Evolutionary conservation across 352 stramenopile species (phyloP), one percentile per base, ranked within the genome.

Genomic region (Pythium periplocum): DNA sequence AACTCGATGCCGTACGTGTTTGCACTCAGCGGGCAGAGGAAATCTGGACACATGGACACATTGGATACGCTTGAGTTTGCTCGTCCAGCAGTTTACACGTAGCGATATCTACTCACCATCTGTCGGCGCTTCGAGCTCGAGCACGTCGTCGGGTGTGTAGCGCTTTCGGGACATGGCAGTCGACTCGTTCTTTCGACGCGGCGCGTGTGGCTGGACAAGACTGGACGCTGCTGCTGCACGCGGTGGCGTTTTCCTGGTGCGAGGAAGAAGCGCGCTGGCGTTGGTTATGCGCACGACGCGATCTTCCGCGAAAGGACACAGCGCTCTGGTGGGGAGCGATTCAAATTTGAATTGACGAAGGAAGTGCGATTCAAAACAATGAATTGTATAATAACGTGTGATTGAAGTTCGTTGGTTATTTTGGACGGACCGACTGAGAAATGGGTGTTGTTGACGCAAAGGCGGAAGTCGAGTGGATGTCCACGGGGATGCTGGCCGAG

Each of bases 1-100:
- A 98, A 98, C 69, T 98, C 93, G 55, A 98, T 97, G 53, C 90
- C 86, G 68, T 97, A 96, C 36, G 73, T 93, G 76, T 98, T 98
- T 59, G 90, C 92, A 46, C 77, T 95, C 49, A 98, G 66, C 12
- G 94, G 84, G 48, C 95, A 98, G 17, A 98, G 69, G 72, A 98
- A 98, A 6, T 73, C 88, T 93, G 17, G 17, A 26, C 17, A 26
- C 17, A 26, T 26, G 17, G 17, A 26, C 17, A 26, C 17, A 26
- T 26, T 26, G 17, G 17, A 26, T 26, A 26, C 17, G 17, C 17
- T 26, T 26, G 17, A 26, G 17, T 26, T 26, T 26, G 17, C 17
- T 26, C 17, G 17, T 26, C 17, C 17, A 26, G 17, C 17, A 26
- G 17, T 26, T 26, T 26, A 26, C 17, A 26, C 17, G 17, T 26